Conservation (phyloP, 257 asterid species). For the Gentiana macrophylla region DNA sequence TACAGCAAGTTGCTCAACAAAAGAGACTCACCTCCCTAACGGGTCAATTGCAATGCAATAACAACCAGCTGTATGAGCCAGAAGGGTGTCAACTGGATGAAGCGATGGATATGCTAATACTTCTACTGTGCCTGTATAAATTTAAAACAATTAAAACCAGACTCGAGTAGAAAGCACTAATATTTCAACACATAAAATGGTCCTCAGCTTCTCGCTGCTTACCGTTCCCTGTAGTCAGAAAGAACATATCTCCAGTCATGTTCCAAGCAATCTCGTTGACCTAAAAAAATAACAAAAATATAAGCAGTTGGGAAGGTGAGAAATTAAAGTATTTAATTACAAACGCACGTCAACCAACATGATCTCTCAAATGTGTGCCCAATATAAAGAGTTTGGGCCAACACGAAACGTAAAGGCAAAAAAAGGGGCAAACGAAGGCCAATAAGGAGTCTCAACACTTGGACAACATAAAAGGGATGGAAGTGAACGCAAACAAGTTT, state of each 20-base stretch:
- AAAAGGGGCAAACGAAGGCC: too few species aligned
- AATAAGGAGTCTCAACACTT: too few species aligned
- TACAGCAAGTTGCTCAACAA: not conserved
- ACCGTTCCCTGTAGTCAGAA: slow-evolving; percentile 97
- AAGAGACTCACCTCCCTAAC: slow-evolving; percentile 55
- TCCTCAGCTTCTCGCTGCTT: slow-evolving; percentile 15
- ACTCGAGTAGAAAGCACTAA: not conserved
- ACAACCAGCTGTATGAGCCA: slow-evolving; percentile 99
- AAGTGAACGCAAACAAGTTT: too few species aligned
- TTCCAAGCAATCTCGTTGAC: slow-evolving; percentile 85
- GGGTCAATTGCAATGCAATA: slow-evolving; percentile 98
- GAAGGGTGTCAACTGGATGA: slow-evolving; percentile 62
- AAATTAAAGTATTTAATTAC: too few species aligned
- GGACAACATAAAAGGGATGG: too few species aligned
- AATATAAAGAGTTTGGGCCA: too few species aligned
- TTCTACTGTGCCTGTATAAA: slow-evolving; percentile 76
- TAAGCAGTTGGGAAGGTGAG: not conserved
- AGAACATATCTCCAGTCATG: slow-evolving; percentile 74
- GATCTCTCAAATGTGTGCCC: too few species aligned
- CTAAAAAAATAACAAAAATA: slow-evolving; percentile 31
- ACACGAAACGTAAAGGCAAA: too few species aligned
- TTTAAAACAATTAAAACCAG: not conserved
- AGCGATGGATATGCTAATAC: slow-evolving; percentile 89
- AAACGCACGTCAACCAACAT: too few species aligned
- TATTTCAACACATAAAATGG: not conserved